phyloP scores from a whole-genome alignment of 139 green algal genomes.

The Picochlorum sp. region DNA sequence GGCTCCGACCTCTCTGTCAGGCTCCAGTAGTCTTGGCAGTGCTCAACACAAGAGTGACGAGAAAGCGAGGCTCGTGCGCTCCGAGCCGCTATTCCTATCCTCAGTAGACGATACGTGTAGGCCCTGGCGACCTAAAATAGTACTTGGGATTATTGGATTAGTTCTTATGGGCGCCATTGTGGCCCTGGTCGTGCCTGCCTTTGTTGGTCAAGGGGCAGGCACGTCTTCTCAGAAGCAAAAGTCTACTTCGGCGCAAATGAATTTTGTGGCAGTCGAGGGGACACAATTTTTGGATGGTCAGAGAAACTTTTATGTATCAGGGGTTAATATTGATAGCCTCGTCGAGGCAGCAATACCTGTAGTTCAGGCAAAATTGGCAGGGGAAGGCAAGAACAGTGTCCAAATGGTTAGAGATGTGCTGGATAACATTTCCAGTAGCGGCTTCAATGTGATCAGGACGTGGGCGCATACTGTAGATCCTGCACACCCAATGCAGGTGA shows the following conservation, averaged over 20 bases:
- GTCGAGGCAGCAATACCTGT: slow-evolving; percentile 10
- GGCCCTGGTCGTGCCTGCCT: too few species aligned
- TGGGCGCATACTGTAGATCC: slow-evolving; percentile 55
- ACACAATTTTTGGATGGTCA: slow-evolving; percentile 40
- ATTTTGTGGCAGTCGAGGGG: background rate
- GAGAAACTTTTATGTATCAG: slow-evolving; percentile 40
- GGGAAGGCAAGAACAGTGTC: background rate
- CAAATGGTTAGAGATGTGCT: slow-evolving; percentile 22
- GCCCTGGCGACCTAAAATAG: too few species aligned
- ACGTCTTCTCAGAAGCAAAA: background rate
- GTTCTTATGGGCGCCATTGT: too few species aligned
- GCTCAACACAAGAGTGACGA: too few species aligned
- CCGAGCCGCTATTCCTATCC: too few species aligned
- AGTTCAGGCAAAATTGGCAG: background rate
- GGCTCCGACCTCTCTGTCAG: too few species aligned
- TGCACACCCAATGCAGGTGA: slow-evolving; percentile 38
- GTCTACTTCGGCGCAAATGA: background rate
- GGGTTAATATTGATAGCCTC: slow-evolving; percentile 48
- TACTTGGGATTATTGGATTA: too few species aligned
- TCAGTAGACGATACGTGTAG: too few species aligned
- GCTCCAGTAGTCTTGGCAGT: too few species aligned
- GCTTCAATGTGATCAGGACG: slow-evolving; percentile 44
- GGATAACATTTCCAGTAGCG: slow-evolving; percentile 4
- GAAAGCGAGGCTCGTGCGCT: too few species aligned
- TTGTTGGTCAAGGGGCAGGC: background rate